These are phyloP conservation scores for Lumnitzera littorea DNA, from an alignment of 345 rosid genomes.

Conservation along the genomic window DNA sequence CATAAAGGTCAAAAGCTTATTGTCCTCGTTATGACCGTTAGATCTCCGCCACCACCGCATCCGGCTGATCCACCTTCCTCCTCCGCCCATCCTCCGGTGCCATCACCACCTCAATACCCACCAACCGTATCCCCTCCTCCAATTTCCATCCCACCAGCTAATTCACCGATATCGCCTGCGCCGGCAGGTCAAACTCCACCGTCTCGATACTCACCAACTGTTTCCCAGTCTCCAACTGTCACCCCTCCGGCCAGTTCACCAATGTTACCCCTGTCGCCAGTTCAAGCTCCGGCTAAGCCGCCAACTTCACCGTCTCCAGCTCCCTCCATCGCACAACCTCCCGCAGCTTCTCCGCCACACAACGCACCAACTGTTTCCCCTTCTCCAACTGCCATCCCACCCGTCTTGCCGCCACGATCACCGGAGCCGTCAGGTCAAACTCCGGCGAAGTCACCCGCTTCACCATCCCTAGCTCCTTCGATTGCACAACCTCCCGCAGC, in stretches of 20 bases:
- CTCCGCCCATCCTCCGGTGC: background rate
- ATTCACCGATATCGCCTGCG: background rate
- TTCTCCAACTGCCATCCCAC: background rate
- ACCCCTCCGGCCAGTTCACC: slow-evolving; percentile 2
- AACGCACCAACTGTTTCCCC: background rate
- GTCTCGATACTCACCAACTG: background rate
- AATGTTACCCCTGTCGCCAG: background rate
- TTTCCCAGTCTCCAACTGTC: background rate
- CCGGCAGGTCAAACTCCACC: background rate
- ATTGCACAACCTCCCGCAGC: no score
- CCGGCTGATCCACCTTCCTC: slow-evolving; percentile 5
- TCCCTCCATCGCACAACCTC: background rate
- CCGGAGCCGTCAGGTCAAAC: slow-evolving; percentile 1
- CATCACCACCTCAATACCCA: no score
- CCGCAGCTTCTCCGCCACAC: background rate
- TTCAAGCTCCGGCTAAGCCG: background rate
- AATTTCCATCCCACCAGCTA: background rate
- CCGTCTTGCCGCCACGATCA: background rate
- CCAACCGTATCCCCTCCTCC: background rate
- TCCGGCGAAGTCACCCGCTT: background rate
- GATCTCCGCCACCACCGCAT: background rate
- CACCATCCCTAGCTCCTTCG: background rate
- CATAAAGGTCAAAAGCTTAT: slow-evolving; percentile 15
- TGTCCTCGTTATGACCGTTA: slow-evolving; percentile 2
- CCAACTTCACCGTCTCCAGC: background rate